Evolutionary conservation across 192 early-diverging fungal species (phyloP).

Genomic region (Allomyces arbusculus): DNA sequence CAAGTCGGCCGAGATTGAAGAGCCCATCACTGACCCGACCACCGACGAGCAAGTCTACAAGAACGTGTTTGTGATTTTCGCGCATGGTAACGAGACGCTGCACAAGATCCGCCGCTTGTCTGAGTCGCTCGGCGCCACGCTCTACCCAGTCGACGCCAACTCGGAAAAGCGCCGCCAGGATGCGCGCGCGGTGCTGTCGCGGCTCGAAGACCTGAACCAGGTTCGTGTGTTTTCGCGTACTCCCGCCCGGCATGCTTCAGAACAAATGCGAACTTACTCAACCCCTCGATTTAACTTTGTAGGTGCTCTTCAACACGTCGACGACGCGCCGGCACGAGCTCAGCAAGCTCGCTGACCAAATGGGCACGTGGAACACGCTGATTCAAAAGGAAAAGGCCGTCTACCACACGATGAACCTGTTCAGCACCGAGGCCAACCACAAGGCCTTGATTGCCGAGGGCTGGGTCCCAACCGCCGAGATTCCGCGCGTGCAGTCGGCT

Average conservation of each 20-base stretch:
- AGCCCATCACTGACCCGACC: conserved; percentile 74
- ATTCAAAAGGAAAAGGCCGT: conserved; percentile 96
- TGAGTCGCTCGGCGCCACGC: conserved; percentile 83
- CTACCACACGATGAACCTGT: conserved; percentile 88
- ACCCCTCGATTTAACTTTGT: not conserved
- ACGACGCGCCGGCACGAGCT: conserved; percentile 68
- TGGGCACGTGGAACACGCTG: conserved; percentile 72
- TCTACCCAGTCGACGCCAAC: conserved; percentile 71
- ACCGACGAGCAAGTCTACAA: conserved; percentile 77
- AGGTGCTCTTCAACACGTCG: conserved; percentile 70
- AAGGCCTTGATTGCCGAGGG: conserved; percentile 95
- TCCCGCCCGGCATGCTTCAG: not conserved
- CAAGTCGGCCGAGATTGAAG: conserved; percentile 89
- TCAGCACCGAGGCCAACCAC: conserved; percentile 81
- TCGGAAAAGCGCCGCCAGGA: conserved; percentile 69
- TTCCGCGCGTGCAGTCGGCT: conserved; percentile 60
- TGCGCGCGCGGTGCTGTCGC: conserved; percentile 52
- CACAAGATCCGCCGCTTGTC: conserved; percentile 81
- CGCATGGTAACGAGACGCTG: conserved; percentile 78
- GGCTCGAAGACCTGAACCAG: conserved; percentile 67
- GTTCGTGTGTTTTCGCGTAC: not conserved
- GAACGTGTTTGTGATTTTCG: conserved; percentile 96
- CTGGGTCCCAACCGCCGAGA: conserved; percentile 82
- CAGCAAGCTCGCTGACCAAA: conserved; percentile 57
- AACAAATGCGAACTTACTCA: not conserved